phyloP scores from a whole-genome alignment of 305 asterid genomes.

The Fraxinus baroniana region DNA sequence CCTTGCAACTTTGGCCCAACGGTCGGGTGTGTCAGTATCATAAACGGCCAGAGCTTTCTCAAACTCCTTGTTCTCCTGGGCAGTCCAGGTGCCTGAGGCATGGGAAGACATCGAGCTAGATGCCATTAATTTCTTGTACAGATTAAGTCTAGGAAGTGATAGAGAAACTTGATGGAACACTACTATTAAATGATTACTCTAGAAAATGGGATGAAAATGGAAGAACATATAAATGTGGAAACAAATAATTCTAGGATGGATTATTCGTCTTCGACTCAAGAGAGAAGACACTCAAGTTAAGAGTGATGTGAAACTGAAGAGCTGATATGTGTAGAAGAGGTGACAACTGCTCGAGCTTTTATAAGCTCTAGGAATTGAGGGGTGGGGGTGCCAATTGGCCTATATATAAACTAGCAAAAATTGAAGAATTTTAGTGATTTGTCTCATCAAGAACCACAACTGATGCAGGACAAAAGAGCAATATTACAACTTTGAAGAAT shows the following conservation, averaged over 20 bases:
- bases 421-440: background rate
- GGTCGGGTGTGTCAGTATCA: constrained; percentile 81
- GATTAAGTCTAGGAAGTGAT: background rate
- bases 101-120: constrained; percentile 44
- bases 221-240: background rate
- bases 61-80: constrained; percentile 82
- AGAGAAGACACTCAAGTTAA: background rate
- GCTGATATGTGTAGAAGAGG: constrained; percentile 29
- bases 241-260: background rate
- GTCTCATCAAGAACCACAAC: background rate
- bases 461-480: background rate
- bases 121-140: constrained; percentile 36
- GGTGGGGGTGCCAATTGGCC: background rate
- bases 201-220: background rate
- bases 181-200: background rate
- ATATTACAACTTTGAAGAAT: background rate
- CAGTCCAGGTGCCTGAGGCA: constrained; percentile 57
- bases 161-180: background rate
- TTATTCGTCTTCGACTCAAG: background rate
- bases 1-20: constrained; percentile 84
- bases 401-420: constrained; percentile 2
- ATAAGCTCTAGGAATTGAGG: constrained; percentile 32
- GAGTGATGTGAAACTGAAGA: constrained; percentile 5
- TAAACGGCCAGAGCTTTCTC: constrained; percentile 79
- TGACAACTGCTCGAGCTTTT: constrained; percentile 34